A percentile compares a stretch with the other conserved stretches of the same genome.
Conservation (phyloP, 148 eudicot genomes). For the Chenopodium formosanum region DNA sequence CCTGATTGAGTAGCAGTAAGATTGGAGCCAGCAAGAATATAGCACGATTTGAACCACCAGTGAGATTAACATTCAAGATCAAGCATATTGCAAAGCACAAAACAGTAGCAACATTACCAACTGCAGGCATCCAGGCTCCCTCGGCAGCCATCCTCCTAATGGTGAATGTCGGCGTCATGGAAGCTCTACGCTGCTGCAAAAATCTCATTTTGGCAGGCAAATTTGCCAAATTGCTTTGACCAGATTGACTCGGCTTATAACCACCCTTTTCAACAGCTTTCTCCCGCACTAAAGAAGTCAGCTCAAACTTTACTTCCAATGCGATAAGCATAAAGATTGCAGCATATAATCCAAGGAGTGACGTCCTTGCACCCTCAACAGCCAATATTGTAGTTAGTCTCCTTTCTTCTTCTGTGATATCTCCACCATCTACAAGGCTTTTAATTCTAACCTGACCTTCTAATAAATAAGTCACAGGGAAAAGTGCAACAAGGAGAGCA, state of each 20-base stretch:
- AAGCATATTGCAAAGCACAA: constrained; percentile 95
- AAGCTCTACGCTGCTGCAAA: constrained; percentile 83
- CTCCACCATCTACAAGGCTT: constrained; percentile 51
- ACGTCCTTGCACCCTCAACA: constrained; percentile 95
- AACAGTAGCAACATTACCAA: constrained; percentile 91
- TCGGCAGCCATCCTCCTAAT: constrained; percentile 86
- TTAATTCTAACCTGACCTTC: constrained; percentile 91
- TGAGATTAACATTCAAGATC: constrained; percentile 74
- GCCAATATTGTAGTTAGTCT: constrained; percentile 68
- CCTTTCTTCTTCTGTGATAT: constrained; percentile 62
- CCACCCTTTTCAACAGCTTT: constrained; percentile 71
- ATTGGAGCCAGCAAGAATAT: constrained; percentile 97
- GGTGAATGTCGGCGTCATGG: constrained; percentile 66
- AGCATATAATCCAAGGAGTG: constrained; percentile 91
- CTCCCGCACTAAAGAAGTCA: constrained; percentile 76
- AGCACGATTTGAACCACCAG: constrained; percentile 94
- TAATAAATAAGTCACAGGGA: constrained; percentile 85
- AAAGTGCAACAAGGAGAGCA: constrained; percentile 97
- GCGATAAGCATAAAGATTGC: constrained; percentile 97
- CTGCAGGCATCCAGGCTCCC: constrained; percentile 99
- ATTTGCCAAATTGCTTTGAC: constrained; percentile 51
- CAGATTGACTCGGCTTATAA: constrained; percentile 54
- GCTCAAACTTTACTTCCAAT: constrained; percentile 80
- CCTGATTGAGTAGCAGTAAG: constrained; percentile 86
- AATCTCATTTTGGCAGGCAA: constrained; percentile 81